Evolutionary conservation across 805 yeast species (phyloP), one percentile per base, ranked within the genome.

Genomic region (Lachancea meyersii): DNA sequence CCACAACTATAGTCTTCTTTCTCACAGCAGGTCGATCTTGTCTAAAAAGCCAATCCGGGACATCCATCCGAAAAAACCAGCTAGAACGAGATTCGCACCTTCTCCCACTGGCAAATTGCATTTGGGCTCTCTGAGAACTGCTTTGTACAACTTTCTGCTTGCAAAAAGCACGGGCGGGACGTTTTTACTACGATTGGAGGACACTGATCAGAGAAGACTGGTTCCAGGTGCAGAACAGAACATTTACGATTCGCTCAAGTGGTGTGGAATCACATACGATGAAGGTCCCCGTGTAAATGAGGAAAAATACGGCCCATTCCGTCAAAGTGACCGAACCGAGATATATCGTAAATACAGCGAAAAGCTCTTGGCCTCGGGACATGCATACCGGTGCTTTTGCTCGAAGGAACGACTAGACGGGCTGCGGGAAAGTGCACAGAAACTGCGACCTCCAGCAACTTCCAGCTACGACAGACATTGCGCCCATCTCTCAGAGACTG

Each of bases 21-120:
- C 24, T 20, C 18, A 30, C 22, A 46, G 36, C 19, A 51, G 43
- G 38, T 35, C 47, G 1, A 34, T 49, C 5, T 17, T 45, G 2
- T 32, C 54, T 2, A 53, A 45, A 39, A 50, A 50, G 31, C 54
- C 54, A 4, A 31, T 35, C 4, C 46, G 36, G 21, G 55, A 61
- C 31, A 50, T 68, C 8, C 74, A 71, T 35, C 77, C 80, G 1
- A 50, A 44, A 1, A 27, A 46, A 0, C 87, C 93, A 0, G 94
- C 80, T 0, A 64, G 96, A 50, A 86, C 97, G 1, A 67, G 99
- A 49, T 93, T 93, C 64, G 99, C 99, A 0, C 98, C 99, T 0
- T 88, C 97, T 1, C 99, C 99, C 1, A 93, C 99, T 0, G 99
- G 99, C 0, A 77, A 77, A 48, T 69, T 93, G n/a, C 99, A 93